Conservation (phyloP, 768 basidiomycete genomes). For the Trametes cubensis region DNA sequence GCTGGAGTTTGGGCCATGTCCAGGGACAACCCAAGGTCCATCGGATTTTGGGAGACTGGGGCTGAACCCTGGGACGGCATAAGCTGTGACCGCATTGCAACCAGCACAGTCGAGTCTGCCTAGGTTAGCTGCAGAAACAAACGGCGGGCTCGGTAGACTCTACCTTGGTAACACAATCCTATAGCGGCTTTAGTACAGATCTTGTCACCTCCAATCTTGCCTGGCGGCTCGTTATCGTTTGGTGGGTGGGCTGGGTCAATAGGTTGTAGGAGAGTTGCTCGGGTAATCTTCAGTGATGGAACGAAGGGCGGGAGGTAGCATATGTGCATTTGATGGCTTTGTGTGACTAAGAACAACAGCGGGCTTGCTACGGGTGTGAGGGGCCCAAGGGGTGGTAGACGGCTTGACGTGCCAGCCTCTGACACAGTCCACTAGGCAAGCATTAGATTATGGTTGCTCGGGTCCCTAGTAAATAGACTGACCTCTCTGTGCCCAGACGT, state of each 20-base stretch:
- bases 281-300: conserved; percentile 48
- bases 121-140: conserved; percentile 6
- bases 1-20: conserved; percentile 37
- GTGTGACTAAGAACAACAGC: conserved; percentile 66
- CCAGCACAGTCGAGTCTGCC: conserved; percentile 58
- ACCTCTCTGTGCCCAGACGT: conserved; percentile 63
- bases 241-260: conserved; percentile 30
- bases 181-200: conserved; percentile 63
- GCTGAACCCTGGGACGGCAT: conserved; percentile 41
- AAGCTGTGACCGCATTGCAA: conserved; percentile 64
- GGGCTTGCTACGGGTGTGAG: conserved; percentile 52
- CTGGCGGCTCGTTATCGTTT: conserved; percentile 30
- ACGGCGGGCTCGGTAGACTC: neutral
- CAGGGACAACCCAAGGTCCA: conserved; percentile 47
- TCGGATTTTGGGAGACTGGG: conserved; percentile 34
- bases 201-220: conserved; percentile 39
- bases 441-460: neutral
- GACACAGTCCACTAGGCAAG: conserved; percentile 54
- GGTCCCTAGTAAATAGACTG: conserved; percentile 14
- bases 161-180: conserved; percentile 63
- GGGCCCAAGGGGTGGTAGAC: conserved; percentile 65
- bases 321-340: conserved; percentile 59
- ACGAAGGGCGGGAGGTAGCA: conserved; percentile 55
- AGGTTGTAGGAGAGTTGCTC: conserved; percentile 50
- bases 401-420: conserved; percentile 47